Conservation (phyloP, 2,329 filamentous ascomycete species). For the Trichophaea hybrida region DNA sequence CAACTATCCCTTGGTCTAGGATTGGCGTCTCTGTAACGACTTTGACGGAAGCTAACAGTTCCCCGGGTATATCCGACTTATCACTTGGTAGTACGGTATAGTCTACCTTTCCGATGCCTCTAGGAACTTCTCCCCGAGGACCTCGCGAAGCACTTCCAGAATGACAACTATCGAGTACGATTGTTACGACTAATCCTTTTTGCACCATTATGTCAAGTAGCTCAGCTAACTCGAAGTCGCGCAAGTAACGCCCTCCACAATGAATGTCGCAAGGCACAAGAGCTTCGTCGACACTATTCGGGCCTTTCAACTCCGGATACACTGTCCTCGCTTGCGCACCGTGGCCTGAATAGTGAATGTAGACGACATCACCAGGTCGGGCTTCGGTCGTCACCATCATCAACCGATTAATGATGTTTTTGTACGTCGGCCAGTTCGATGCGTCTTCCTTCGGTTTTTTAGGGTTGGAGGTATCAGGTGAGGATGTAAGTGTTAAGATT, state of each 20-base stretch:
- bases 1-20: background rate
- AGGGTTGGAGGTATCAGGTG: background rate
- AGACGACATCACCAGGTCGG: constrained; percentile 16
- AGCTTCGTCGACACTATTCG: constrained; percentile 9
- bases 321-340: constrained; percentile 8
- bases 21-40: background rate
- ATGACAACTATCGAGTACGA: constrained; percentile 22
- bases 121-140: background rate
- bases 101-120: background rate
- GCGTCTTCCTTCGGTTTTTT: background rate
- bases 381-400: constrained; percentile 13
- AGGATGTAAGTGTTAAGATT: background rate
- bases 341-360: constrained; percentile 13
- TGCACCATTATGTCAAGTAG: constrained; percentile 13
- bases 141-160: constrained; percentile 15
- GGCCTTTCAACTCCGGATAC: constrained; percentile 10
- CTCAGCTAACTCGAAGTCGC: constrained; percentile 12
- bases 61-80: background rate
- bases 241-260: constrained; percentile 8
- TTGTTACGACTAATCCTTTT: constrained; percentile 14
- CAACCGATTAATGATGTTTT: constrained; percentile 15
- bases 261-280: constrained; percentile 8
- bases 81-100: background rate
- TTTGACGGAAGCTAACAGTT: too few relatives aligned
- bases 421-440: constrained; percentile 8